Percentiles rank a stretch among this genome's conserved stretches.
These are phyloP conservation scores for Mortierella sp. DNA, from an alignment of 371 early-diverging fungal genomes.

Conservation along the genomic window DNA sequence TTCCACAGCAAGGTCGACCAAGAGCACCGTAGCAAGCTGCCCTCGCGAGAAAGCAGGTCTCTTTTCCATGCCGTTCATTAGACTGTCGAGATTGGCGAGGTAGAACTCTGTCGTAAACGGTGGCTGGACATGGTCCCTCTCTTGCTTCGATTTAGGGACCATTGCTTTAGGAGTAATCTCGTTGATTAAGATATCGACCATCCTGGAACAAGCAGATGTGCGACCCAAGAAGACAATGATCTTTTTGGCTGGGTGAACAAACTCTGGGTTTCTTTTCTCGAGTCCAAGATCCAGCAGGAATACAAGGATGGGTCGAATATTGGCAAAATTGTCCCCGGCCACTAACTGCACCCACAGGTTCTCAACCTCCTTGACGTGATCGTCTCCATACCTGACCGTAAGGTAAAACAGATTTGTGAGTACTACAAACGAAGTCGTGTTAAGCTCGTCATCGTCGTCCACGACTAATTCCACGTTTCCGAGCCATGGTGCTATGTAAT, in stretches of 20 bases:
- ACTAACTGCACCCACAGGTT: constrained; percentile 87
- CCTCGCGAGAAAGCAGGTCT: constrained; percentile 83
- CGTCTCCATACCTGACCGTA: constrained; percentile 86
- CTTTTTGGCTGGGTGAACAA: constrained; percentile 84
- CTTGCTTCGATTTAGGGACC: constrained; percentile 74
- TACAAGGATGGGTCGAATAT: constrained; percentile 78
- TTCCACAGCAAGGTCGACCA: constrained; percentile 87
- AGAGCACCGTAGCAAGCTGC: constrained; percentile 81
- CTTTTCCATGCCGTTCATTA: constrained; percentile 74
- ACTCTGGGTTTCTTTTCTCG: constrained; percentile 82
- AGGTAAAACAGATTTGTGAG: constrained; percentile 88
- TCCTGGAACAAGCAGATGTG: constrained; percentile 68
- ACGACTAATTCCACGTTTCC: constrained; percentile 78
- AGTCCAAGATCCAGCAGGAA: constrained; percentile 81
- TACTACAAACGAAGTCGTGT: constrained; percentile 71
- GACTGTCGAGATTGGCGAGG: constrained; percentile 78
- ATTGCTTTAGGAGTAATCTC: constrained; percentile 84
- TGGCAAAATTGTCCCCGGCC: constrained; percentile 68
- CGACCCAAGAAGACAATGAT: constrained; percentile 85
- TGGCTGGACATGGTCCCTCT: constrained; percentile 53
- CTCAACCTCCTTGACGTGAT: constrained; percentile 83
- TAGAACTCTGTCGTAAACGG: constrained; percentile 55
- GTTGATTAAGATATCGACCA: constrained; percentile 75
- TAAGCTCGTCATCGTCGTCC: constrained; percentile 64
- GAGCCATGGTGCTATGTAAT: constrained; percentile 90